Conservation (phyloP, 176 grass and related monocot species). For the Tillandsia leiboldiana region DNA sequence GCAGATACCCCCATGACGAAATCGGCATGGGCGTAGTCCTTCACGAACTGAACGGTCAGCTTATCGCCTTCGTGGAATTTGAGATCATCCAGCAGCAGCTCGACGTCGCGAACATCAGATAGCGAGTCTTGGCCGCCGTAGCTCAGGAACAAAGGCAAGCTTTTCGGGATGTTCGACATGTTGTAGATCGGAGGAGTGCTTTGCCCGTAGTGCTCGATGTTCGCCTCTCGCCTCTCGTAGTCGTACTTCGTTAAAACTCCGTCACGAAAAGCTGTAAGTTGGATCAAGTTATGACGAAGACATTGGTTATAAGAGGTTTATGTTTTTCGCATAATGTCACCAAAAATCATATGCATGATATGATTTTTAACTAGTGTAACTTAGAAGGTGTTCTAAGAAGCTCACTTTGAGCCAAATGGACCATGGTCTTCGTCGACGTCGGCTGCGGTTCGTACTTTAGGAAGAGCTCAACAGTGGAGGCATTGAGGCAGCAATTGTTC, state of each 20-base stretch:
- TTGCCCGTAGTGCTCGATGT: constrained; percentile 52
- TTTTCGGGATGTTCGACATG: constrained; percentile 38
- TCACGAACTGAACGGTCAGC: constrained; percentile 52
- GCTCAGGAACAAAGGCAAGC: constrained; percentile 66
- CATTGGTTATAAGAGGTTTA: not conserved
- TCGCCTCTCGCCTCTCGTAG: constrained; percentile 32
- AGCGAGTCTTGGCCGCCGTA: constrained; percentile 69
- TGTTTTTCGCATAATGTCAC: not conserved
- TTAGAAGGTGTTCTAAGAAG: not conserved
- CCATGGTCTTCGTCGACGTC: constrained; percentile 65
- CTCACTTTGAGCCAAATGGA: constrained; percentile 89
- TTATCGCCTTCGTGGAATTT: constrained; percentile 32
- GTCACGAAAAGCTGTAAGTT: constrained; percentile 46
- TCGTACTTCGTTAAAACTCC: constrained; percentile 60
- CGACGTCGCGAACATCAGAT: constrained; percentile 46
- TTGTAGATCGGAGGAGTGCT: constrained; percentile 42
- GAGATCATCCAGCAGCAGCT: constrained; percentile 38
- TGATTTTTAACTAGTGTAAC: not conserved
- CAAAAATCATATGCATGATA: too few relatives aligned
- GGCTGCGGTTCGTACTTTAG: constrained; percentile 84
- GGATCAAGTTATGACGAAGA: not conserved
- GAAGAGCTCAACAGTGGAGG: constrained; percentile 52
- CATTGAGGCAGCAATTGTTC: constrained; percentile 75
- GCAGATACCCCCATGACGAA: constrained; percentile 67
- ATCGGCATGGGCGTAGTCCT: constrained; percentile 62